A percentile compares a stretch with the other conserved stretches of the same genome.
These are phyloP conservation scores for Gymnopilus junonius DNA, from an alignment of 768 basidiomycete species.

Conservation along the genomic window DNA sequence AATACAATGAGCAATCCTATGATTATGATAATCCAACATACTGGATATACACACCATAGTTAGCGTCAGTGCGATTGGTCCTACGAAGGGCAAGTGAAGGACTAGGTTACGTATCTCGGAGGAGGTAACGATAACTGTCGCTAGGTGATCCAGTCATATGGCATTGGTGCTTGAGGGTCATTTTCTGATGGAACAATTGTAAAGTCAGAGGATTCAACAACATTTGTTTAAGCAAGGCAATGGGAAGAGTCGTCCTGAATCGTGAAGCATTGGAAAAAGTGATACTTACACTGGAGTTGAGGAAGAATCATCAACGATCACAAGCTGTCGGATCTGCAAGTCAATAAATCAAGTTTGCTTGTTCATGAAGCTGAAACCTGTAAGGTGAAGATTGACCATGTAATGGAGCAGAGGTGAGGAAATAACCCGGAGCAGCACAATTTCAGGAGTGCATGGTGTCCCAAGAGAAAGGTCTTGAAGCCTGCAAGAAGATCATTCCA, in stretches of 20 bases:
- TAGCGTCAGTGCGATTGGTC: no score
- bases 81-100: no score
- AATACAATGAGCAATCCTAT: no score
- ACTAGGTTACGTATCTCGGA: no score
- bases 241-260: neutral
- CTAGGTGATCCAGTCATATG: no score
- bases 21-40: no score
- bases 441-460: neutral
- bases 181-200: no score
- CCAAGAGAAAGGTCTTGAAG: neutral
- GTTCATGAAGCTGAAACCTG: neutral
- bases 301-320: constrained; percentile 4
- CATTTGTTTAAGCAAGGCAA: neutral
- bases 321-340: neutral
- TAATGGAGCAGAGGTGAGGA: neutral
- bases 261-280: neutral
- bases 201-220: no score
- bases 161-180: no score
- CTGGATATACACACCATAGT: no score
- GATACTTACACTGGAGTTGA: neutral
- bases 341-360: neutral
- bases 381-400: neutral
- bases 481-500: neutral
- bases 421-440: neutral
- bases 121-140: no score